phyloP scores from a whole-genome alignment of 2,329 filamentous ascomycete genomes.

The Bisporella sp. region DNA sequence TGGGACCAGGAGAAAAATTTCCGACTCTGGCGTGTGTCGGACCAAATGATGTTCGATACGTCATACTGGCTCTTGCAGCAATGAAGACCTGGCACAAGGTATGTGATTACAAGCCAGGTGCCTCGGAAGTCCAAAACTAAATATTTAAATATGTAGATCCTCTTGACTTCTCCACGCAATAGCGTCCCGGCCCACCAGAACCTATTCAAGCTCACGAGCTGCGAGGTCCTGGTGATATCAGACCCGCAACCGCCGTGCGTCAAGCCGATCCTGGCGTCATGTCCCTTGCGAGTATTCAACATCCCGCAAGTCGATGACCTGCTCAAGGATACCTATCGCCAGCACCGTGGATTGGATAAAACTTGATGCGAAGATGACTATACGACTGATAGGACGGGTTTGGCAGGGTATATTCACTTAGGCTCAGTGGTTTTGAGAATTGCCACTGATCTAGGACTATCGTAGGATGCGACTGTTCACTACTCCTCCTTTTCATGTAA shows the following conservation, averaged over 20 bases:
- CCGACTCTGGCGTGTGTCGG: slow-evolving; percentile 38
- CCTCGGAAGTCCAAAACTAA: too few relatives aligned
- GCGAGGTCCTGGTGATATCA: background rate
- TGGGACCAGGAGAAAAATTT: slow-evolving; percentile 9
- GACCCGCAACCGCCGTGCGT: background rate
- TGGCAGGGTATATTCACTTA: too few relatives aligned
- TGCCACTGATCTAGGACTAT: too few relatives aligned
- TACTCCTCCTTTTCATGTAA: too few relatives aligned
- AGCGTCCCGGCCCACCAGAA: background rate
- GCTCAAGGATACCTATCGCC: background rate
- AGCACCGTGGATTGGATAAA: too few relatives aligned
- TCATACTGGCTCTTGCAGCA: background rate
- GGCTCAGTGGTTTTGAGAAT: too few relatives aligned
- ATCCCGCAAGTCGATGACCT: background rate
- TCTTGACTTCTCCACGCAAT: background rate
- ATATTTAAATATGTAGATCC: background rate
- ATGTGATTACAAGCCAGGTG: background rate
- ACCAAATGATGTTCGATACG: background rate
- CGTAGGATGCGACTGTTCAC: too few relatives aligned
- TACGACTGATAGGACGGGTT: too few relatives aligned
- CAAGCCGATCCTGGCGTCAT: background rate
- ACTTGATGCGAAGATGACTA: too few relatives aligned
- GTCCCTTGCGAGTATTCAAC: slow-evolving; percentile 12
- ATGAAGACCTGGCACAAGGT: background rate
- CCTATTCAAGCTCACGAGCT: background rate